Base-by-base conservation (phyloP, 2,329 filamentous ascomycete genomes). In the Hortaea werneckii region DNA sequence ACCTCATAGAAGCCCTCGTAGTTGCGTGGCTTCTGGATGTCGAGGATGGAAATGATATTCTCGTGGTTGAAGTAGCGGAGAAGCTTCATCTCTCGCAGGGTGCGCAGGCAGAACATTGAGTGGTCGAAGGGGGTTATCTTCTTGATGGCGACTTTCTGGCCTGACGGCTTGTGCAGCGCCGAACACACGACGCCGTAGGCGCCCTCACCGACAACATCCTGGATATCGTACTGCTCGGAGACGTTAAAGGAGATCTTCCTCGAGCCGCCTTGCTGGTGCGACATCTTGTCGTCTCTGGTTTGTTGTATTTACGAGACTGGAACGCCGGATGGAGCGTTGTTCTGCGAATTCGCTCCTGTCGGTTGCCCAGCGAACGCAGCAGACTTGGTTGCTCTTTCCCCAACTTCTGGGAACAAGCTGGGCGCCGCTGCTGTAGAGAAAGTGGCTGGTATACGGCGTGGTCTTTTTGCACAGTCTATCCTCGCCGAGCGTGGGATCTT, bases 181-280 rank as follows among this genome's bases (percentile, higher is more conserved):
- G 92, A 98, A 73, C 92, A 96, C 57, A 98, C 92, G 55, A 98
- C 90, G 67, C 92, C 92, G 64, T 98, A 98, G 54, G 92, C 92
- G 63, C 92, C 92, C 71, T 98, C 92, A 57, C 92, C 92, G 50
- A 98, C 94, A 41, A 98, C 92, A 82, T 98, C 92, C 67, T 96
- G 90, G 56, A 98, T 98, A 64, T 98, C 92, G 66, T 98, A 98
- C 69, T 98, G 92, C 69, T 98, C 92, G 63, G 89, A 95, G 53
- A 98, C 92, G 65, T 98, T 98, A 82, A 98, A 98, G 46, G 89
- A 96, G 67, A 98, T 98, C 79, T 96, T 98, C 66, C 92, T 72
- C 51, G 79, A 82, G 55, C 77, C 76, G 63, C 70, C 73, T 58
- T 53, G 41, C 38, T 52, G 52, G 42, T 49, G 47, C 35, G 52